Evolutionary conservation across 257 asterid genomes (phyloP).

Genomic region (Fraxinus anomala): DNA sequence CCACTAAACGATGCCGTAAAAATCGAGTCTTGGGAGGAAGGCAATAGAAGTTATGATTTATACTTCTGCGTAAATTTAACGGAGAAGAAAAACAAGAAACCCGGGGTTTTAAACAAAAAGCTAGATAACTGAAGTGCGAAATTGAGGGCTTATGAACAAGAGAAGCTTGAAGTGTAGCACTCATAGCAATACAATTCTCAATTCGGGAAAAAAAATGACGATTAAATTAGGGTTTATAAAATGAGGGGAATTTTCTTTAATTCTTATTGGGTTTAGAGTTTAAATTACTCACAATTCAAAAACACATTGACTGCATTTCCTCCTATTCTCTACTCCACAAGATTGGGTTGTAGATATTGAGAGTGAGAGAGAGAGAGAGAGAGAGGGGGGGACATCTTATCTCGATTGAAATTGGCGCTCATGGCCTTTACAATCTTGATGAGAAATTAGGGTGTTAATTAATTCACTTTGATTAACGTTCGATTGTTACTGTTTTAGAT

Average conservation of each 20-base stretch:
- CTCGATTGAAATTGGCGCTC: conserved; percentile 1
- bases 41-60: conserved; percentile 23
- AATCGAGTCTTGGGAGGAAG: conserved; percentile 38
- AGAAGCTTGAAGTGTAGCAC: conserved; percentile 60
- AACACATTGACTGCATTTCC: not conserved
- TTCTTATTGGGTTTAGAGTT: not conserved
- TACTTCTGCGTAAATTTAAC: conserved; percentile 17
- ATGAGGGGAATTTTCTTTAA: not conserved
- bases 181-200: conserved; percentile 26
- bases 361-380: not conserved
- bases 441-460: not conserved
- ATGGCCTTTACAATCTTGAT: not conserved
- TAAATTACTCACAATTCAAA: not conserved
- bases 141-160: conserved; percentile 43
- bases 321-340: conserved; percentile 1
- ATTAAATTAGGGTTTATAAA: not conserved
- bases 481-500: not conserved
- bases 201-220: not conserved
- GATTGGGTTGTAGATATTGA: not conserved
- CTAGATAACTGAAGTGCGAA: conserved; percentile 35
- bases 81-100: conserved; percentile 20
- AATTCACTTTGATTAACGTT: not conserved
- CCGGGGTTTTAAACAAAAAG: conserved; percentile 35
- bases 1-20: conserved; percentile 42
- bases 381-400: not conserved